Percentiles rank a stretch among this genome's conserved stretches.
Evolutionary conservation across 352 stramenopile genomes (phyloP).

Genomic region (Thraustochytrium striatum): DNA sequence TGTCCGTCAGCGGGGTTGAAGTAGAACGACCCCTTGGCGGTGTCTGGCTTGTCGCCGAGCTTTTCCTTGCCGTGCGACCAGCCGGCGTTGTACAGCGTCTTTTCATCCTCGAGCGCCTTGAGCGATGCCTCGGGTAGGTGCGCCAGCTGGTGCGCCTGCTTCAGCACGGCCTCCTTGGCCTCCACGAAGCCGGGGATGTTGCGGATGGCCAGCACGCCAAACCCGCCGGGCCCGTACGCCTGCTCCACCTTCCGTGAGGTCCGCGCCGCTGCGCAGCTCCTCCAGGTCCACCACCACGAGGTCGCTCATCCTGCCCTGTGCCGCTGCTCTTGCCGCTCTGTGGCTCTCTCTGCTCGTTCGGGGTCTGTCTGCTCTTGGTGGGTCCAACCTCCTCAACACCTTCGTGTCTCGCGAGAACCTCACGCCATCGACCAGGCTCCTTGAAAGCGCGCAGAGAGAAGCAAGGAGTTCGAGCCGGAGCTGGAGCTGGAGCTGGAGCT

Average conservation of each 20-base stretch:
- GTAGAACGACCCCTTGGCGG: slow-evolving; percentile 90
- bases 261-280: neutral
- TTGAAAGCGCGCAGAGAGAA: no score
- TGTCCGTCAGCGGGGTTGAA: slow-evolving; percentile 89
- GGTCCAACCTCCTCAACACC: no score
- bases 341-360: no score
- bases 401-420: no score
- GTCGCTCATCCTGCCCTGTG: neutral
- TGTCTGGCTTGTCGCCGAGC: slow-evolving; percentile 81
- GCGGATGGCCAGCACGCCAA: slow-evolving; percentile 60
- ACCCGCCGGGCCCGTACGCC: slow-evolving; percentile 44
- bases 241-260: slow-evolving; percentile 24
- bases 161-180: slow-evolving; percentile 53
- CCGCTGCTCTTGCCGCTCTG: no score
- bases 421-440: no score
- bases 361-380: no score
- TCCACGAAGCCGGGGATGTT: slow-evolving; percentile 65
- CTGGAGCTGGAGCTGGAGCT: no score
- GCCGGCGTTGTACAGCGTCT: slow-evolving; percentile 87
- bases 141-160: slow-evolving; percentile 14
- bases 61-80: slow-evolving; percentile 95
- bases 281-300: slow-evolving; percentile 33
- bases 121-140: slow-evolving; percentile 74
- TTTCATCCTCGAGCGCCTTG: slow-evolving; percentile 71
- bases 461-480: no score